Evolutionary conservation across 306 rosid species (phyloP), one percentile per base, ranked within the genome.

Genomic region (Prunus dulcis): DNA sequence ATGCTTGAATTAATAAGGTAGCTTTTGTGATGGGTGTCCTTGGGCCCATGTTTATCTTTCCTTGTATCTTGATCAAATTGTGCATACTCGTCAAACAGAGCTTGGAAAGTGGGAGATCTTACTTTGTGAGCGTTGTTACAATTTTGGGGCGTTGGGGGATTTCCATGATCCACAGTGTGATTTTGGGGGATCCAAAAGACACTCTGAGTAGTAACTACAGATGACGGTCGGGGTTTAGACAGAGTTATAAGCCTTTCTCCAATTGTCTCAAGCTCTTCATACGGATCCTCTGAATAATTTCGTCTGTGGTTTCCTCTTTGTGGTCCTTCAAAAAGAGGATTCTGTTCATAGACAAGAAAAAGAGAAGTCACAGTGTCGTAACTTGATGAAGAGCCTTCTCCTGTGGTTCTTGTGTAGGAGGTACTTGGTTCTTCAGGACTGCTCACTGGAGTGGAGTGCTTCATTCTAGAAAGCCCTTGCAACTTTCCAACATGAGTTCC

Each of bases 401-500:
- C 84, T 0, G 84, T 82, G 62, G 84, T 82, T 82, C 87, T 90
- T 51, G 89, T 82, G 79, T 77, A 77, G 50, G 93, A 92, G 76
- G 90, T 76, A 78, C 86, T 76, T 25, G 87, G 73, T 79, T 79
- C 96, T 75, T 95, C 98, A 53, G 96, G 98, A 84, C 97, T 95
- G 84, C 93, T 85, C 17, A 82, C 87, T 43, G 98, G 93, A 72
- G 97, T 90, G 72, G 97, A 85, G 80, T 87, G 97, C 88, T 80
- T 95, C 93, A 86, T 84, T 81, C 77, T 87, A 45, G 82, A 25
- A 56, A n/a, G 84, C 63, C 85, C 86, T 77, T 83, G 86, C 32
- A 85, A 61, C 82, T 78, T 90, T 69, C 76, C 84, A 64, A 69
- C 72, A 61, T 84, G 90, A 64, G 69, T 34, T 32, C 71, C 83